Percentiles rank a stretch among this genome's conserved stretches.
Conservation (phyloP, 179 eudicot species). For the Silene coronaria region DNA sequence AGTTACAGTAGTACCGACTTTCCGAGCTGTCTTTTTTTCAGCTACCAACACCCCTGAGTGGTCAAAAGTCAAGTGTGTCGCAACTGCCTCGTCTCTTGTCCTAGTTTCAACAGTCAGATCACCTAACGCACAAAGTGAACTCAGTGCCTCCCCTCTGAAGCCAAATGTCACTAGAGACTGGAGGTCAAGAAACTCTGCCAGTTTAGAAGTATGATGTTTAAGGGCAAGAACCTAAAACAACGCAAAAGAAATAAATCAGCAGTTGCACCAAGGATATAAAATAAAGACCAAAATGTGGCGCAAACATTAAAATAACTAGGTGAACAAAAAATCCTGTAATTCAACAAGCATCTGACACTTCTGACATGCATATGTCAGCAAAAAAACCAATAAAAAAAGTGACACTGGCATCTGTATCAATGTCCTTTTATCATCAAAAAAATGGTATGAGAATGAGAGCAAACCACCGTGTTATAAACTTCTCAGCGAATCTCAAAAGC, state of each 20-base stretch:
- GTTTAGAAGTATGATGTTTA: conserved; percentile 94
- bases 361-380: not conserved
- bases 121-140: conserved; percentile 84
- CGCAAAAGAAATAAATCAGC: conserved; percentile 7
- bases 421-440: not conserved
- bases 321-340: not conserved
- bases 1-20: conserved; percentile 90
- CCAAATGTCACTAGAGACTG: conserved; percentile 86
- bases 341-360: not conserved
- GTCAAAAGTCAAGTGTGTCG: conserved; percentile 82
- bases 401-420: not conserved
- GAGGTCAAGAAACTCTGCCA: conserved; percentile 82
- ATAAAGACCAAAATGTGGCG: conserved; percentile 10
- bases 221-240: conserved; percentile 70
- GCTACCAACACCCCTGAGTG: conserved; percentile 57
- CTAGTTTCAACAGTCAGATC: conserved; percentile 85
- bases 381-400: not conserved
- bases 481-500: not conserved
- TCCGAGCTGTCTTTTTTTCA: conserved; percentile 88
- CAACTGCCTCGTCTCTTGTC: conserved; percentile 68
- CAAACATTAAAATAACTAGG: not conserved
- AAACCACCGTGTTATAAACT: not conserved
- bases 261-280: not conserved
- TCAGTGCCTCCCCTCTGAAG: conserved; percentile 95
- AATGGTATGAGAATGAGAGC: not conserved